Conservation (phyloP, 768 basidiomycete genomes). For the Trichaptum fuscoviolaceum region DNA sequence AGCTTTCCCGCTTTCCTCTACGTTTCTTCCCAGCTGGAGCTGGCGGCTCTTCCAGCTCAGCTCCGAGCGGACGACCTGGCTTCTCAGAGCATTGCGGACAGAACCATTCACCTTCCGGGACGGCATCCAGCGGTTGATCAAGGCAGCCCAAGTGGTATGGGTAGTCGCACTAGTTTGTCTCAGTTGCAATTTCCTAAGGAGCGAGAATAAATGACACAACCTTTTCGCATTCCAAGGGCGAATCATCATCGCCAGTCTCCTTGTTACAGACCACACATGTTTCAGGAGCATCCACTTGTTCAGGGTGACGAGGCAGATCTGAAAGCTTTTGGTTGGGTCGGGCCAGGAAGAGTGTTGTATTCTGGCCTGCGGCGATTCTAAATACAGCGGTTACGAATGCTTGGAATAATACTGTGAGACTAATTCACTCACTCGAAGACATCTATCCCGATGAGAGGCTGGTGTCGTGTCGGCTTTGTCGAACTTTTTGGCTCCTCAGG, state of each 20-base stretch:
- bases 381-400: slow-evolving; percentile 2
- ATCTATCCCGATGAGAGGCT: slow-evolving; percentile 71
- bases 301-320: slow-evolving; percentile 77
- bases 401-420: background rate
- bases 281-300: slow-evolving; percentile 61
- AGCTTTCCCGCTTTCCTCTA: slow-evolving; percentile 7
- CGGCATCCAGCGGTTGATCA: slow-evolving; percentile 62
- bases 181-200: slow-evolving; percentile 5
- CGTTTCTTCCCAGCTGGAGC: slow-evolving; percentile 5
- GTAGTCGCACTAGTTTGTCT: slow-evolving; percentile 66
- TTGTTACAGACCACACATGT: slow-evolving; percentile 67
- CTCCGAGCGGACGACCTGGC: slow-evolving; percentile 44
- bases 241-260: slow-evolving; percentile 67
- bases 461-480: slow-evolving; percentile 71
- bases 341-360: slow-evolving; percentile 80
- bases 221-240: slow-evolving; percentile 88
- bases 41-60: slow-evolving; percentile 7
- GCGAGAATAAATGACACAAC: slow-evolving; percentile 29
- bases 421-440: slow-evolving; percentile 58
- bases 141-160: slow-evolving; percentile 86
- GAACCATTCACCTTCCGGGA: slow-evolving; percentile 93
- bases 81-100: slow-evolving; percentile 67
- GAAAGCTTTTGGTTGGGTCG: slow-evolving; percentile 68
- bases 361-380: slow-evolving; percentile 82
- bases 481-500: slow-evolving; percentile 79